Evolutionary conservation across 306 rosid genomes (phyloP), one percentile per base, ranked within the genome.

Genomic region (Adenanthera pavonina): DNA sequence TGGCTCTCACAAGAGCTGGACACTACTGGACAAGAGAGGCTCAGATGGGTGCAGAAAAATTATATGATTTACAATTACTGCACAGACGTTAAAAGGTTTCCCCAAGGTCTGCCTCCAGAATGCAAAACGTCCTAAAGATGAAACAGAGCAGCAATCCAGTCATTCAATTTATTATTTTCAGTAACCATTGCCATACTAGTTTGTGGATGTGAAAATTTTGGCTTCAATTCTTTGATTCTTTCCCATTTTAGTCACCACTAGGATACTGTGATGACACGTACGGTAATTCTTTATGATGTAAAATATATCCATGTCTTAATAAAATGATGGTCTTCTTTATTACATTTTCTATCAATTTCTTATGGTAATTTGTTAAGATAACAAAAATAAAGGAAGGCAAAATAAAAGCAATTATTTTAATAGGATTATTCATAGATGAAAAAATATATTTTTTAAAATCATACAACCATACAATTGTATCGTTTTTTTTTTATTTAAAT

Each of bases 1-100:
- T 89, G 93, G 95, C 82, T 85, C 34, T 80, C 90, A 0, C 82
- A 88, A 56, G 87, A 88, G 80, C 46, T 91, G 65, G 91, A 88
- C 59, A 16, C 78, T 0, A 69, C 87, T 1, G 77, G 87, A 5
- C 86, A 85, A 56, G 74, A 78, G 20, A 82, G 79, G 75, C 11
- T 92, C 14, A 64, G 66, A 44, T 87, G 90, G 94, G 92, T 86
- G 74, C 95, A 91, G 79, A 85, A 80, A 78, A 89, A 92, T 51
- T 89, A 89, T 74, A 89, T 91, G 94, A 87, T 91, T 3, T 92
- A 91, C 81, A 88, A 89, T 71, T 91, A 92, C 72, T 92, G 95
- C 85, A 33, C 74, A 1, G 97, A 92, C 34, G 8, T 47, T 0
- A 82, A 87, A 78, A 77, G 94, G 46, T 89, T 93, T 69, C 90